These are phyloP conservation scores for Podila epicladia DNA, from an alignment of 192 early-diverging fungal genomes.

Conservation along the genomic window DNA sequence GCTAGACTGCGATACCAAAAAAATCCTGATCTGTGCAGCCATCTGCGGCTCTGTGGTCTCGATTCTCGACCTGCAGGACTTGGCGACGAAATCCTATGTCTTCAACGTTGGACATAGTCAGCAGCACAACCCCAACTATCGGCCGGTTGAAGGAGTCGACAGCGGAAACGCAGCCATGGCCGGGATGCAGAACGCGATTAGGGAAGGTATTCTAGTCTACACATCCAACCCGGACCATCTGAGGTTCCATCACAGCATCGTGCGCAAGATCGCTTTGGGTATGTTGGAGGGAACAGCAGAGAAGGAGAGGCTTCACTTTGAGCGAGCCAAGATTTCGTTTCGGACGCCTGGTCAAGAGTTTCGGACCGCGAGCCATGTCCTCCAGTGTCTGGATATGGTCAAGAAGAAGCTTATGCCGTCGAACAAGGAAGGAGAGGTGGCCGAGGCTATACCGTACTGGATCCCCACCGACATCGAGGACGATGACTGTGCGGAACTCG, in stretches of 20 bases:
- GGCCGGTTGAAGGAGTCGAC: not conserved
- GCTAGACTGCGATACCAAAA: slow-evolving; percentile 42
- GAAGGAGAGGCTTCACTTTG: slow-evolving; percentile 40
- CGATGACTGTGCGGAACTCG: not conserved
- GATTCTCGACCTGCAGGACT: slow-evolving; percentile 24
- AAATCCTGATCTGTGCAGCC: slow-evolving; percentile 36
- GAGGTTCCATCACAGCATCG: slow-evolving; percentile 31
- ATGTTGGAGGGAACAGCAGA: slow-evolving; percentile 37
- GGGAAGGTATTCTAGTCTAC: slow-evolving; percentile 40
- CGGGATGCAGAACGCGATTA: slow-evolving; percentile 27
- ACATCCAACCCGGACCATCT: slow-evolving; percentile 25
- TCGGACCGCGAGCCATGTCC: slow-evolving; percentile 25
- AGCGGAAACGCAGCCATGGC: slow-evolving; percentile 38
- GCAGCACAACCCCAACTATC: not conserved
- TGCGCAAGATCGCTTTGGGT: slow-evolving; percentile 34
- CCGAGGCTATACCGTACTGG: slow-evolving; percentile 19
- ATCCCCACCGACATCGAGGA: slow-evolving; percentile 11
- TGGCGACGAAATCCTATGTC: slow-evolving; percentile 31
- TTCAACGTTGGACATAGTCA: not conserved
- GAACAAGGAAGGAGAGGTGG: not conserved
- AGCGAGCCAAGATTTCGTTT: slow-evolving; percentile 33
- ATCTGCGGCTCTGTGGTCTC: slow-evolving; percentile 31
- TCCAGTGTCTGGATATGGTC: slow-evolving; percentile 27
- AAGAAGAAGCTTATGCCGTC: slow-evolving; percentile 16
- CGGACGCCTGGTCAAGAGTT: slow-evolving; percentile 28